These are phyloP conservation scores for Fraxinus greggii DNA, from an alignment of 305 asterid genomes.

Conservation along the genomic window DNA sequence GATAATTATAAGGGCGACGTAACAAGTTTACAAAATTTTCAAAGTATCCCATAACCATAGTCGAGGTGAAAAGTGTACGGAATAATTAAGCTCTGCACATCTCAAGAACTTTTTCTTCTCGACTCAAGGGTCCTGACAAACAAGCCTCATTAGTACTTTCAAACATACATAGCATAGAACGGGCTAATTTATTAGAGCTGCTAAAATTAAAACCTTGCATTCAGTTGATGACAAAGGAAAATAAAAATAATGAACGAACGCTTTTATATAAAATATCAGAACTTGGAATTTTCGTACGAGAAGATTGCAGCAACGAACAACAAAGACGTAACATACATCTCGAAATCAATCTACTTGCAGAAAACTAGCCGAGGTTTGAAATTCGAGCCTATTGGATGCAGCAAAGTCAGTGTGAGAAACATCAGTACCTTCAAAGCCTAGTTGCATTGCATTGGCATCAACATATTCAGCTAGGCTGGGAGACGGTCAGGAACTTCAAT, in stretches of 20 bases:
- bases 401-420: conserved; percentile 19
- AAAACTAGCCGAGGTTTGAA: conserved; percentile 20
- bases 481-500: conserved; percentile 2
- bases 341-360: conserved; percentile 27
- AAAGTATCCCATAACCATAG: too few relatives aligned
- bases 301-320: conserved; percentile 22
- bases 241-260: not conserved
- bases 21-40: not conserved
- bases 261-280: not conserved
- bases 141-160: not conserved
- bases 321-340: not conserved
- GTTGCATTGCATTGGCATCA: conserved; percentile 8
- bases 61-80: not conserved
- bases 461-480: conserved; percentile 4
- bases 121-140: not conserved
- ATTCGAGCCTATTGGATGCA: not conserved
- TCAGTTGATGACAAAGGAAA: not conserved
- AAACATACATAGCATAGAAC: not conserved
- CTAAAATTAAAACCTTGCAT: not conserved
- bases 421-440: conserved; percentile 21
- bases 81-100: not conserved
- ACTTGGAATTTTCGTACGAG: conserved; percentile 32
- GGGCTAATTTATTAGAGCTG: not conserved
- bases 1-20: not conserved
- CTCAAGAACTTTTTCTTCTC: not conserved